Percentiles rank a stretch among this genome's conserved stretches.
These are phyloP conservation scores for Cercophora sp. DNA, from an alignment of 495 filamentous ascomycete species.

Conservation along the genomic window DNA sequence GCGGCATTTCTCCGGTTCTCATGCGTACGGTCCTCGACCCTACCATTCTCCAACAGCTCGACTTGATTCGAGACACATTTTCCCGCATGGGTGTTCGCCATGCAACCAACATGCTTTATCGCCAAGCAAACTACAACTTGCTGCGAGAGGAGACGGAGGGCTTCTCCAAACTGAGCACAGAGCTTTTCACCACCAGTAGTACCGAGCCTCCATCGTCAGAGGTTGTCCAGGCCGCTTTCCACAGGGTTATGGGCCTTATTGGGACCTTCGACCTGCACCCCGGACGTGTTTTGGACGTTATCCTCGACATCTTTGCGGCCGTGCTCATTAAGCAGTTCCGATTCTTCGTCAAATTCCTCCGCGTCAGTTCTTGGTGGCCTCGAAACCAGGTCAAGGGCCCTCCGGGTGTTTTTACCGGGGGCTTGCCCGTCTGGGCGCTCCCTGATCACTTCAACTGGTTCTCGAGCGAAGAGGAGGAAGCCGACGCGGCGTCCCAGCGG, in stretches of 20 bases:
- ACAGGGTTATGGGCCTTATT: conserved; percentile 66
- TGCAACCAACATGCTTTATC: conserved; percentile 86
- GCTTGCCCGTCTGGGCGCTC: conserved; percentile 77
- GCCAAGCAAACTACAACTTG: conserved; percentile 94
- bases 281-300: conserved; percentile 89
- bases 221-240: conserved; percentile 48
- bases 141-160: conserved; percentile 95
- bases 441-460: conserved; percentile 58
- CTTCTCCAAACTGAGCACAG: conserved; percentile 65
- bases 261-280: conserved; percentile 58
- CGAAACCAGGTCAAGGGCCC: conserved; percentile 46
- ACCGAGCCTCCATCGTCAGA: conserved; percentile 42
- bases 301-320: conserved; percentile 43
- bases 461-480: conserved; percentile 62
- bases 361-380: conserved; percentile 97
- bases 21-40: conserved; percentile 85
- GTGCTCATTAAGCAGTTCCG: conserved; percentile 55
- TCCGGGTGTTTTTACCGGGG: conserved; percentile 37
- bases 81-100: conserved; percentile 77
- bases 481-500: conserved; percentile 44
- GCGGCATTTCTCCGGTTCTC: conserved; percentile 62
- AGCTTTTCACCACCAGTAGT: conserved; percentile 58
- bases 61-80: conserved; percentile 81
- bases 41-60: conserved; percentile 64
- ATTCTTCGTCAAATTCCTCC: conserved; percentile 89